Percentiles rank a stretch among this genome's conserved stretches.
Conservation (phyloP, 2,329 filamentous ascomycete genomes). For the Fusarium udum region DNA sequence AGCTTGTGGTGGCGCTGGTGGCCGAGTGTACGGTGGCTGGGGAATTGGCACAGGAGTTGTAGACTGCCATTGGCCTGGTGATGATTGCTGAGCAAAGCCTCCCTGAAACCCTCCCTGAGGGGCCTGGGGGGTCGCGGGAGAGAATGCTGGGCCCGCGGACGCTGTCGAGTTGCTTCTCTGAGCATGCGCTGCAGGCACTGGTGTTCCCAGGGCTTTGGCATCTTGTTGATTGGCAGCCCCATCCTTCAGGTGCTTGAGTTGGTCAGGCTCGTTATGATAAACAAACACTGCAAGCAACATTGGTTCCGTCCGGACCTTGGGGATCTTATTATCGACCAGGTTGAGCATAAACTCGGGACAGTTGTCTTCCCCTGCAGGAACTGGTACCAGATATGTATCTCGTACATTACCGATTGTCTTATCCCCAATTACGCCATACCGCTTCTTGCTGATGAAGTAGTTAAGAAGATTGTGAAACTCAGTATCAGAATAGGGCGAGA, state of each 20-base stretch:
- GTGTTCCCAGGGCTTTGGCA: constrained; percentile 42
- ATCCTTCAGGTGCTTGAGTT: constrained; percentile 45
- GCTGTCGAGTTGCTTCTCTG: constrained; percentile 58
- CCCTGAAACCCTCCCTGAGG: constrained; percentile 45
- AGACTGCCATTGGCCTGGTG: constrained; percentile 46
- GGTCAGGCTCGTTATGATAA: constrained; percentile 70
- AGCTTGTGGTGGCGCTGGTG: background rate
- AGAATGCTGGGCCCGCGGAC: constrained; percentile 59
- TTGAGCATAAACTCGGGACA: constrained; percentile 90
- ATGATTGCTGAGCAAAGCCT: constrained; percentile 48
- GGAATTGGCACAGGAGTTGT: constrained; percentile 51
- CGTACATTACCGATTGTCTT: constrained; percentile 79
- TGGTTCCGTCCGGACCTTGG: constrained; percentile 75
- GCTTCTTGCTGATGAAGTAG: constrained; percentile 83
- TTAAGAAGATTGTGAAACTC: constrained; percentile 82
- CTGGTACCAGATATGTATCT: constrained; percentile 90
- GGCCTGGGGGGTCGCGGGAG: constrained; percentile 59
- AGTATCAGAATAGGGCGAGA: constrained; percentile 66
- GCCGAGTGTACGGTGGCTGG: constrained; percentile 45
- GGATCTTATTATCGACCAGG: constrained; percentile 84
- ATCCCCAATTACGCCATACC: constrained; percentile 89
- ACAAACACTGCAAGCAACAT: constrained; percentile 88
- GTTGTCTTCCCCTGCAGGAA: constrained; percentile 74
- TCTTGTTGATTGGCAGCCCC: constrained; percentile 13
- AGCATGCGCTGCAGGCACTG: constrained; percentile 48